A percentile compares a stretch with the other conserved stretches of the same genome.
phyloP scores from a whole-genome alignment of 805 yeast species.

The Nakazawaea siamensis region DNA sequence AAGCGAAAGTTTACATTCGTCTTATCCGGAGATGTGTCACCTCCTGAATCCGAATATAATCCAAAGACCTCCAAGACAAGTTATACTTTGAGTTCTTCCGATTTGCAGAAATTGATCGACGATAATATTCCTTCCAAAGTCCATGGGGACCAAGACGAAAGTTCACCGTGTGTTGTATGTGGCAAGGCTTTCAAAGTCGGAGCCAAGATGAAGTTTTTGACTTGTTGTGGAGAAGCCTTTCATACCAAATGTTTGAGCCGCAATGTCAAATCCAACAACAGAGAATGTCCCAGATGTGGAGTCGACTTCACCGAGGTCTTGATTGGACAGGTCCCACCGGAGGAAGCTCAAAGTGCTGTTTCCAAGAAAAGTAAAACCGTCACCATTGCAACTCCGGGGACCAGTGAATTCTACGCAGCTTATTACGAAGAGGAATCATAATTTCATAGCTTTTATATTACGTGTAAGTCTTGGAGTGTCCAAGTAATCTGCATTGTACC shows the following conservation, averaged over 20 bases:
- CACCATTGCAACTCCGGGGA: slow-evolving; percentile 1
- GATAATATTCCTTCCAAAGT: not conserved
- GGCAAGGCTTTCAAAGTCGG: slow-evolving; percentile 1
- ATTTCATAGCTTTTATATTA: slow-evolving; percentile 4
- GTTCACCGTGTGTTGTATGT: slow-evolving; percentile 4
- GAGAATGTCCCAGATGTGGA: slow-evolving; percentile 2
- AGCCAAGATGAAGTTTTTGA: slow-evolving; percentile 4
- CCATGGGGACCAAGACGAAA: slow-evolving; percentile 3
- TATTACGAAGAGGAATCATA: slow-evolving; percentile 3
- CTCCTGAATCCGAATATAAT: not conserved
- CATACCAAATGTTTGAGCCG: slow-evolving; percentile 6
- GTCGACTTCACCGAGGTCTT: slow-evolving; percentile 7
- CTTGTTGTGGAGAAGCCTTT: slow-evolving; percentile 4
- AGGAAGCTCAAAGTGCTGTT: not conserved
- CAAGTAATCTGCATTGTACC: slow-evolving; percentile 35
- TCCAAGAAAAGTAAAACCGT: slow-evolving; percentile 1
- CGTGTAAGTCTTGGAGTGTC: no score
- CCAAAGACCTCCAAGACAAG: no score
- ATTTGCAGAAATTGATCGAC: slow-evolving; percentile 9
- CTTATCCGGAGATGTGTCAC: not conserved
- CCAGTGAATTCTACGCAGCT: slow-evolving; percentile 2
- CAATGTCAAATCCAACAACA: slow-evolving; percentile 1
- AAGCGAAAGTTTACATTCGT: not conserved
- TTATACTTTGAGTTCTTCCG: slow-evolving; percentile 1
- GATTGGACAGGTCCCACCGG: not conserved